Base-by-base conservation (phyloP, 306 rosid species). In the Cucurbita argyrosperma region DNA sequence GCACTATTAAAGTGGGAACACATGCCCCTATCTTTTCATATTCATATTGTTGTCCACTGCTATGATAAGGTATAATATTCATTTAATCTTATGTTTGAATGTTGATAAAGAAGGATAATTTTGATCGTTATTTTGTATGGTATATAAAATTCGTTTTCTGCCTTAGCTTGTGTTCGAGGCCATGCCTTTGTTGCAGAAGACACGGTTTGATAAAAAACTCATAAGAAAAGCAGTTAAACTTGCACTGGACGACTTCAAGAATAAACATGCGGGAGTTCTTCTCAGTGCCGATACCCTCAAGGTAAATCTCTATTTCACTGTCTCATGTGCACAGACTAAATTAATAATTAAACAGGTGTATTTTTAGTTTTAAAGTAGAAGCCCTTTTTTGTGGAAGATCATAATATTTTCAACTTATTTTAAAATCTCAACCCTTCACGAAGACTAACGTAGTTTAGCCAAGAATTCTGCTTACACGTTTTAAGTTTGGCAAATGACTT, bases 161-260 rank as follows among this genome's bases (percentile, higher is more conserved):
- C 91, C 91, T 89, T 91, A 85, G 89, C 92, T n/a, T 78, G 68
- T 63, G 38, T 74, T 71, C 82, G 82, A 84, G 84, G 82, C 76
- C 49, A 42, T 67, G 68, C 74, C 77, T 56, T 72, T 86, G 55
- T 79, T 84, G 86, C 82, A 56, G 80, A 83, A 61, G 78, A 71
- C 80, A 79, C 91, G 40, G 68, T 74, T 68, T 72, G 84, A 82
- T 38, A 71, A 81, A 79, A 91, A 79, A 69, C 92, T 94, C 81
- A 77, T 80, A 30, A 91, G 85, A 63, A 86, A 72, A 64, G 88
- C 92, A 40, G 79, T 91, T 50, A 83, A 88, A 76, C 82, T 85
- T 73, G 86, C 99, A 50, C 80, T 91, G 76, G 88, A 91, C 79
- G 97, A 91, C 83, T 80, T 94, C 87, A 94, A 90, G 86, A 86